A percentile compares a stretch with the other conserved stretches of the same genome.
Evolutionary conservation across 2,329 filamentous ascomycete genomes (phyloP).

Genomic region (Conoideocrella luteorostrata): DNA sequence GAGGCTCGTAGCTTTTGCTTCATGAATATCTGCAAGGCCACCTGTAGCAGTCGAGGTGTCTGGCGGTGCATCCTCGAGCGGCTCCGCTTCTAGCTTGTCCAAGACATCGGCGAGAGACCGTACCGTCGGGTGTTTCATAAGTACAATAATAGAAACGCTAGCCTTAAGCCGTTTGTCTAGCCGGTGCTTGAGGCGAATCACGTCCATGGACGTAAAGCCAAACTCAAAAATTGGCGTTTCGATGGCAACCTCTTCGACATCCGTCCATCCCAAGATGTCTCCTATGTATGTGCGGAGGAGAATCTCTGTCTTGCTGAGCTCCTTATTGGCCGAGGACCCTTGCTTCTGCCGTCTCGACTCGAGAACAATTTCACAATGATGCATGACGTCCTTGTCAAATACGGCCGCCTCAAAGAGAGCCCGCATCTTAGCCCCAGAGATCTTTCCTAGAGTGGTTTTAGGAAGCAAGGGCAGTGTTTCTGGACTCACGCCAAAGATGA

Average conservation of each 20-base stretch:
- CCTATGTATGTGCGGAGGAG: too few species aligned
- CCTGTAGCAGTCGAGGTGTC: too few species aligned
- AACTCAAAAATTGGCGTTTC: constrained; percentile 24
- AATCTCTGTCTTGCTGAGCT: too few species aligned
- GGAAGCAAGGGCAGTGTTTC: constrained; percentile 1
- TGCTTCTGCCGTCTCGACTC: too few species aligned
- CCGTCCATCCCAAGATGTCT: too few species aligned
- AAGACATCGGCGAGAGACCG: not conserved
- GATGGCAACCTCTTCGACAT: too few species aligned
- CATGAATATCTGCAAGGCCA: too few species aligned
- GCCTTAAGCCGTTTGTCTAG: constrained; percentile 16
- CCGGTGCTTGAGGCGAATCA: constrained; percentile 31
- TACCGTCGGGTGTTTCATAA: constrained; percentile 27
- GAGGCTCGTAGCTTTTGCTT: too few species aligned
- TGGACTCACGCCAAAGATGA: too few species aligned
- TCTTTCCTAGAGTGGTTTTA: constrained; percentile 31
- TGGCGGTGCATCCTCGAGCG: too few species aligned
- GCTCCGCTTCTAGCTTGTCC: not conserved
- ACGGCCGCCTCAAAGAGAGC: constrained; percentile 7
- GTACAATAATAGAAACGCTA: constrained; percentile 25
- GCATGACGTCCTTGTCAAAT: not conserved
- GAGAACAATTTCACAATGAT: too few species aligned
- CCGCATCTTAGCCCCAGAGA: constrained; percentile 29
- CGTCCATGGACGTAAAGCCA: constrained; percentile 32
- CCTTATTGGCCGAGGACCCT: too few species aligned